phyloP scores from a whole-genome alignment of 148 eudicot genomes.

The Camellia japonica region DNA sequence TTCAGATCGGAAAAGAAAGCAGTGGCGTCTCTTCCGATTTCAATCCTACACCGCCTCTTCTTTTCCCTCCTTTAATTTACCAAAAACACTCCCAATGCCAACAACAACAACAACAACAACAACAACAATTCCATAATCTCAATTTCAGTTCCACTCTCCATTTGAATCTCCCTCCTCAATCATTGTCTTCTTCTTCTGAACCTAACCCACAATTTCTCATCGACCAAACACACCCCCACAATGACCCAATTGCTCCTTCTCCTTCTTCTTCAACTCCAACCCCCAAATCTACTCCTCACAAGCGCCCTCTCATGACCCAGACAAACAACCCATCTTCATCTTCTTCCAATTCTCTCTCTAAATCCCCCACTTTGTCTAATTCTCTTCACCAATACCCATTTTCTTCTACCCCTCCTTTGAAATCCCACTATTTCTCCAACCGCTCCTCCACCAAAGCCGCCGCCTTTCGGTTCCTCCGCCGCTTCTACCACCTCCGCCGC shows the following conservation, averaged over 20 bases:
- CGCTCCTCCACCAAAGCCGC: constrained; percentile 38
- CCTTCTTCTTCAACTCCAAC: constrained; percentile 25
- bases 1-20: constrained; percentile 98
- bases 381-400: constrained; percentile 52
- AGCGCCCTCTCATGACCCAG: constrained; percentile 63
- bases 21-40: constrained; percentile 98
- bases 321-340: constrained; percentile 12
- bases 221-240: constrained; percentile 24
- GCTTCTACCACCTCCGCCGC: constrained; percentile 46
- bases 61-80: constrained; percentile 34
- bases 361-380: constrained; percentile 57
- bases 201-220: constrained; percentile 29
- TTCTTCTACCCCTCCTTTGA: constrained; percentile 29
- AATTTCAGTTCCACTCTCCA: constrained; percentile 24
- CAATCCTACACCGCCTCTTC: constrained; percentile 67
- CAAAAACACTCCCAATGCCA: constrained; percentile 35
- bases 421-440: constrained; percentile 37
- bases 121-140: constrained; percentile 6
- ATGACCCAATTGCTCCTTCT: constrained; percentile 38
- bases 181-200: constrained; percentile 1
- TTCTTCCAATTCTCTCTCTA: constrained; percentile 35
- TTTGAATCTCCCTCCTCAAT: not conserved
- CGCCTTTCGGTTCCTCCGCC: constrained; percentile 39
- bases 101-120: too few species aligned
- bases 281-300: constrained; percentile 58